These are phyloP conservation scores for Cucumis melo DNA, from an alignment of 306 rosid genomes.

Conservation along the genomic window DNA sequence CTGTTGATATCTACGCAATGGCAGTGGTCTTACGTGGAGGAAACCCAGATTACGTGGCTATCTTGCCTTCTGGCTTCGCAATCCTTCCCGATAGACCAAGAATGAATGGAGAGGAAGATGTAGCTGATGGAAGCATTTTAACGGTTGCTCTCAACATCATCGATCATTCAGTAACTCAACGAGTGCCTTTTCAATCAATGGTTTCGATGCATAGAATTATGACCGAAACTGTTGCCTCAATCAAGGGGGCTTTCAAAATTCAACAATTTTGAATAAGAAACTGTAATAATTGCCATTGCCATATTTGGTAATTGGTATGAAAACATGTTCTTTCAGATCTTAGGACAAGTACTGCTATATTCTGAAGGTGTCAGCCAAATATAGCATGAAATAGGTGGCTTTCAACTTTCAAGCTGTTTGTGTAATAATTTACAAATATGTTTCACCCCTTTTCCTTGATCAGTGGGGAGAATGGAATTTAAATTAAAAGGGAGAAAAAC, in stretches of 20 bases:
- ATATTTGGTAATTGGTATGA: not conserved
- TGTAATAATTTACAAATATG: not conserved
- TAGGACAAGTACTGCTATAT: not conserved
- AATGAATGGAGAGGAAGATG: constrained; percentile 7
- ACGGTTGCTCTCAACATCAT: constrained; percentile 26
- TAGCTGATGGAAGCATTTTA: constrained; percentile 24
- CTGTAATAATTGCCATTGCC: not conserved
- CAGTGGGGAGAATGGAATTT: not conserved
- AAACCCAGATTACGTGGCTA: constrained; percentile 83
- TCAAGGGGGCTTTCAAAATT: constrained; percentile 8
- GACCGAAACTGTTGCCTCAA: constrained; percentile 11
- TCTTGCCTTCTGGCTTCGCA: constrained; percentile 90
- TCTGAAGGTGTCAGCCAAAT: not conserved
- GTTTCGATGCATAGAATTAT: constrained; percentile 10
- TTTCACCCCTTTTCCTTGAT: not conserved
- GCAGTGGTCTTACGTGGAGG: constrained; percentile 76
- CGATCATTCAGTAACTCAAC: not conserved
- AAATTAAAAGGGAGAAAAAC: not conserved
- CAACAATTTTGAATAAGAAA: not conserved
- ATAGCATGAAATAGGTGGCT: not conserved
- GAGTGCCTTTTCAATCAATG: constrained; percentile 16
- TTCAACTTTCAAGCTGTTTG: not conserved
- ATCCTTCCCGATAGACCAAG: constrained; percentile 60
- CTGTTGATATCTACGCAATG: constrained; percentile 80
- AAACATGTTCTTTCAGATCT: not conserved